Conservation (phyloP, 345 rosid species). For the Moricandia arvensis region DNA sequence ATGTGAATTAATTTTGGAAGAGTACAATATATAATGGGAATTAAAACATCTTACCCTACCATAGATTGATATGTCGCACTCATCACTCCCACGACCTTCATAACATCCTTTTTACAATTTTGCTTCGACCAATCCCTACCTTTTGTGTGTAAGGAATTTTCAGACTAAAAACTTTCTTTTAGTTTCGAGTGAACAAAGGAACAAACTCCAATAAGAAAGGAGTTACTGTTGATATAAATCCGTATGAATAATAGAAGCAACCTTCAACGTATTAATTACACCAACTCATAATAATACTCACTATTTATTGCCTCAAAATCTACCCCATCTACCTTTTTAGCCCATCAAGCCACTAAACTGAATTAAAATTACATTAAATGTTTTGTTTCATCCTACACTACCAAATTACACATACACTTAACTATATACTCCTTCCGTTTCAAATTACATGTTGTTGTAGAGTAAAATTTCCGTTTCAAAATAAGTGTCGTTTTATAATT, state of each 20-base stretch:
- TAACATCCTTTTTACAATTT: not conserved
- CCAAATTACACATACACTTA: no score
- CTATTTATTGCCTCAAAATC: slow-evolving; percentile 24
- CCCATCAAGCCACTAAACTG: slow-evolving; percentile 4
- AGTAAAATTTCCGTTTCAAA: no score
- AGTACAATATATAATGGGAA: not conserved
- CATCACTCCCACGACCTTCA: no score
- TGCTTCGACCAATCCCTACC: not conserved
- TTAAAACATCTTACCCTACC: slow-evolving; percentile 24
- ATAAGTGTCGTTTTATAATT: no score
- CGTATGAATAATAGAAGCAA: slow-evolving; percentile 3
- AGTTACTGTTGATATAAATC: not conserved
- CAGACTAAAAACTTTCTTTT: not conserved
- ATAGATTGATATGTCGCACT: not conserved
- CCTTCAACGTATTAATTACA: slow-evolving; percentile 5
- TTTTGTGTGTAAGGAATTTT: not conserved
- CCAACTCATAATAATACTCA: slow-evolving; percentile 2
- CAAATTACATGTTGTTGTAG: no score
- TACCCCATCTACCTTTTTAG: not conserved
- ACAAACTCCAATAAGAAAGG: slow-evolving; percentile 11
- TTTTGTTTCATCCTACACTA: not conserved
- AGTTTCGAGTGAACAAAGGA: not conserved
- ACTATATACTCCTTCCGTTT: no score
- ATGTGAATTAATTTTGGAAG: not conserved
- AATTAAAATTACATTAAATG: not conserved